Percentiles rank a stretch among this genome's conserved stretches.
Conservation (phyloP, 83 land plant species). For the Picea engelmannii region DNA sequence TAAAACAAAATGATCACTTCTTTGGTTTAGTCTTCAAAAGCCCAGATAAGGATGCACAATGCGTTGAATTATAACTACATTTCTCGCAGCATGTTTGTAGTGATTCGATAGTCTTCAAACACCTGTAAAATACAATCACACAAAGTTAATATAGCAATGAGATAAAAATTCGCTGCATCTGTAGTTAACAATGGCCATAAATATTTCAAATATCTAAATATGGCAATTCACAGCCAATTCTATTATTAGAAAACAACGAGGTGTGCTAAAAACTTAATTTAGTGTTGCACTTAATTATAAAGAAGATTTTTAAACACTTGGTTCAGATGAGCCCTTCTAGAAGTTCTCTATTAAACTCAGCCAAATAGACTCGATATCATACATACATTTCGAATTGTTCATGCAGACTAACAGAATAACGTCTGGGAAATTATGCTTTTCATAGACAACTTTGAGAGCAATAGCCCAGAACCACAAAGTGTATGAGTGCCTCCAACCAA, state of each 20-base stretch:
- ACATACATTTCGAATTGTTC: neutral
- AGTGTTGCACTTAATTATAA: neutral
- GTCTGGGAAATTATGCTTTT: neutral
- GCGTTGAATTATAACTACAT: conserved; percentile 53
- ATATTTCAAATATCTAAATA: neutral
- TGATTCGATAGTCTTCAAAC: conserved; percentile 37
- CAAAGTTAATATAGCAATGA: neutral
- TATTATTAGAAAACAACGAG: neutral
- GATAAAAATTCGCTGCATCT: neutral
- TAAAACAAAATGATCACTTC: neutral
- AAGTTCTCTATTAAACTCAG: neutral
- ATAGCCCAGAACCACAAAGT: neutral
- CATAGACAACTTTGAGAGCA: neutral
- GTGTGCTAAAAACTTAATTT: neutral
- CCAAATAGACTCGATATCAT: neutral
- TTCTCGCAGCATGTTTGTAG: conserved; percentile 61
- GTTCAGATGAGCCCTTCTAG: neutral
- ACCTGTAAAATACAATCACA: conserved; percentile 30
- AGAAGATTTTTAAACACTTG: neutral
- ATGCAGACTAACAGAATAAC: neutral
- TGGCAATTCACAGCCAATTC: neutral
- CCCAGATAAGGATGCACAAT: conserved; percentile 56
- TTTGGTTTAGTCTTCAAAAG: conserved; percentile 47
- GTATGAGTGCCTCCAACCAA: too few relatives aligned
- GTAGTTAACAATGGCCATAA: neutral